A percentile compares a stretch with the other conserved stretches of the same genome.
Conservation (phyloP, 805 yeast genomes). For the Kazachstania psychrophila region DNA sequence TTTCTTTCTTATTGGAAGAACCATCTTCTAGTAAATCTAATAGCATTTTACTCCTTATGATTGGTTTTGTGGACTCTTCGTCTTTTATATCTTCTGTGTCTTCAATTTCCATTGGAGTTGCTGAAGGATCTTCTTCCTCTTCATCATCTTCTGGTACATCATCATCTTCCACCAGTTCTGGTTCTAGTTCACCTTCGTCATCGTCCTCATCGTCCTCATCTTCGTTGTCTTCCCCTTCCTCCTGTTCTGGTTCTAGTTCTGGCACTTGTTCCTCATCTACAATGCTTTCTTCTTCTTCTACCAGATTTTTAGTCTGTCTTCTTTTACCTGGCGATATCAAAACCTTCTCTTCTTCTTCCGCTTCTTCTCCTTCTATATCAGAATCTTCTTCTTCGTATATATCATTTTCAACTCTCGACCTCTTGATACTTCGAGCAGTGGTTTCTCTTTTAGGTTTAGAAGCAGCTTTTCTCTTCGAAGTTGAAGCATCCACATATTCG, state of each 20-base stretch:
- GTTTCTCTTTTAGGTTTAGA: too few relatives aligned
- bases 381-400: constrained; percentile 3
- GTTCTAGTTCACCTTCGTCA: constrained; percentile 11
- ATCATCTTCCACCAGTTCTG: constrained; percentile 13
- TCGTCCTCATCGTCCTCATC: constrained; percentile 15
- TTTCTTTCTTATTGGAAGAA: constrained; percentile 39
- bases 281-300: not conserved
- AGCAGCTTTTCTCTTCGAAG: constrained; percentile 2
- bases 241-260: constrained; percentile 7
- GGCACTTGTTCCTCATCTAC: constrained; percentile 4
- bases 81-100: constrained; percentile 17
- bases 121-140: constrained; percentile 12
- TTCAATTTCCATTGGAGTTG: constrained; percentile 14
- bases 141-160: constrained; percentile 9
- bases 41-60: constrained; percentile 17
- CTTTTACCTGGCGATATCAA: too few relatives aligned
- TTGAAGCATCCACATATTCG: constrained; percentile 1
- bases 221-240: constrained; percentile 12
- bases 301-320: not conserved
- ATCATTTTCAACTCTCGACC: constrained; percentile 7
- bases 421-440: constrained; percentile 5
- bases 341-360: constrained; percentile 7
- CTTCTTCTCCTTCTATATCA: constrained; percentile 1
- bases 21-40: constrained; percentile 14
- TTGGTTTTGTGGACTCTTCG: constrained; percentile 7